Conservation (phyloP, 2,329 filamentous ascomycete genomes). For the Pyrenochaeta sp. region DNA sequence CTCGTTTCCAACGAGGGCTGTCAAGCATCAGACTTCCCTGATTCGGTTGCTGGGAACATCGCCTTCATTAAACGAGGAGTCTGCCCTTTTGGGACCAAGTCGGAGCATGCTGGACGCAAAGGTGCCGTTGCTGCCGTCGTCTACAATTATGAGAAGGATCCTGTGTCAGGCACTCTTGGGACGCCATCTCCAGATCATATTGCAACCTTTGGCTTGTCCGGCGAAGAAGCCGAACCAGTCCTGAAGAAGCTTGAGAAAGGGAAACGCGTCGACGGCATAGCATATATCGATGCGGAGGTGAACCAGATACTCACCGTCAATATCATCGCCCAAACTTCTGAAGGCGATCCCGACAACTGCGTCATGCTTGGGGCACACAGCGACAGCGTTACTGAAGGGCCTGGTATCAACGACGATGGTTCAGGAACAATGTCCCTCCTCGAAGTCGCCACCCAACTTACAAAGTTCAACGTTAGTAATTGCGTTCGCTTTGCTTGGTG, state of each 20-base stretch:
- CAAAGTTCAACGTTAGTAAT: constrained; percentile 51
- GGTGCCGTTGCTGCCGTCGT: constrained; percentile 77
- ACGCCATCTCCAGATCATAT: constrained; percentile 65
- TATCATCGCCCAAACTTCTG: constrained; percentile 51
- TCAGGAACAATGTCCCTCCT: constrained; percentile 51
- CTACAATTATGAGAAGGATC: constrained; percentile 75
- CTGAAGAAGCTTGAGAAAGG: constrained; percentile 61
- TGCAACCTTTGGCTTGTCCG: constrained; percentile 75
- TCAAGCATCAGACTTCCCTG: constrained; percentile 66
- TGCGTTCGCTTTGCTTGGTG: constrained; percentile 52
- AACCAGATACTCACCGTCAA: constrained; percentile 60
- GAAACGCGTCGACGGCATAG: constrained; percentile 52
- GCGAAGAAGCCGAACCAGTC: constrained; percentile 66
- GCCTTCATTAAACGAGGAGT: constrained; percentile 76
- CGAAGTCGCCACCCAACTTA: constrained; percentile 51
- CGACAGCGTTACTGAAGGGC: constrained; percentile 52
- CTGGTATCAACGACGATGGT: constrained; percentile 55
- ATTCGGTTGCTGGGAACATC: constrained; percentile 68
- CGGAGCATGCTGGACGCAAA: constrained; percentile 71
- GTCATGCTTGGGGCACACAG: constrained; percentile 54
- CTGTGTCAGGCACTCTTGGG: constrained; percentile 72
- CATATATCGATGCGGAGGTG: constrained; percentile 59
- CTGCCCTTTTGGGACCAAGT: constrained; percentile 78
- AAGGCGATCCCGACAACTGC: constrained; percentile 50
- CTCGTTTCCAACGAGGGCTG: constrained; percentile 47